Evolutionary conservation across 2,329 filamentous ascomycete species (phyloP), one percentile per base, ranked within the genome.

Genomic region (Cyclaneusma minus): DNA sequence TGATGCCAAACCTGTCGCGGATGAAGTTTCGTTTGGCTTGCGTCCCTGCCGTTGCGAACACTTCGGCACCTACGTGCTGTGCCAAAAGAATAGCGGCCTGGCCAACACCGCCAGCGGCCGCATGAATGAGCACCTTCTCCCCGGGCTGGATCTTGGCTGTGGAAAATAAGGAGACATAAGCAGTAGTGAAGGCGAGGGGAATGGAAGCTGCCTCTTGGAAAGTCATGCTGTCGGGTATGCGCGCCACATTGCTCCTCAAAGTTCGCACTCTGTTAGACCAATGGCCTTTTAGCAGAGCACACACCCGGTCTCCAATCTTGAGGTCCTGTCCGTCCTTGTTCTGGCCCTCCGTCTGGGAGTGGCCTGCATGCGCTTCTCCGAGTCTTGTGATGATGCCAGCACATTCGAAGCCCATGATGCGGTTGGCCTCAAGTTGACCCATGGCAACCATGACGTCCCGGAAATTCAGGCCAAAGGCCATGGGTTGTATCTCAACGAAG

Each of bases 41-140:
- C 8, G 41, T 51, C 1, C 36, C 24, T 5, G 59, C 51, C 0
- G 56, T 64, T 2, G 47, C 49, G 29, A 58, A 60, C 3, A 68
- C 37, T 3, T 52, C 35, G n/a, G 46, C 47, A 1, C 43, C 42
- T 3, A 44, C 15, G 17, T 28, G 22, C 24, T 29, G 24, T 8
- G 32, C 29, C 13, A 39, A 21, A 5, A 29, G 15, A 24, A 37
- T 27, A 12, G 22, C 23, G 7, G 36, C 35, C 20, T 39, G 36
- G 3, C 35, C 35, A n/a, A 36, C 13, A 4, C 24, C 36, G 3
- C 35, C 35, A 2, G 36, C 27, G 3, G 35, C 36, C 3, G 33
- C 17, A 13, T 39, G 36, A 4, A 37, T 32, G 6, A 39, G 28
- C 4, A 39, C 24, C 5, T 13, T 27, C n/a, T 35, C 33, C 5